Base-by-base conservation (phyloP, 495 filamentous ascomycete species). In the Cercophora sp. region DNA sequence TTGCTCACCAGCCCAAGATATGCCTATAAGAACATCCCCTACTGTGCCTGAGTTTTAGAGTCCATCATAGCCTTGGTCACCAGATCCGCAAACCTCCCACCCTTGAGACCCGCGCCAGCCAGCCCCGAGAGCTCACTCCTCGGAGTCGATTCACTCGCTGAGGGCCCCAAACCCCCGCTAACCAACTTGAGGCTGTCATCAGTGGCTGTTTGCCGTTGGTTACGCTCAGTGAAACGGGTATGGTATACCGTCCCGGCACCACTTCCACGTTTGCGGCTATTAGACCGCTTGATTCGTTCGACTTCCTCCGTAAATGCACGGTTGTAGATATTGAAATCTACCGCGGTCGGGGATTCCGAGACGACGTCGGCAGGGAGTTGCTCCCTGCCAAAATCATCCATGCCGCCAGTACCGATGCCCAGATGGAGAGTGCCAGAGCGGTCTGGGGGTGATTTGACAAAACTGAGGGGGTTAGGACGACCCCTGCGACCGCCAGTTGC, bases 321-420 rank as follows among this genome's bases (percentile, higher is more conserved):
- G 56, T 95, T 89, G 63, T 95, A 96, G 37, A 96, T 84, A 57
- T 91, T 83, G 55, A 88, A 86, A 37, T 92, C 88, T 4, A 85
- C 85, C 6, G 82, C 85, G 1, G 82, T 81, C 8, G 90, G 91
- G 8, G 86, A 91, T 61, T 96, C 90, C 47, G 87, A 87, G 34
- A 96, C 83, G 15, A 85, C 45, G n/a, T 77, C 60, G 22, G 59
- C 58, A 8, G 64, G 57, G 4, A 49, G 47, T 51, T 24, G 55
- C 61, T 31, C 20, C 11, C 23, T 25, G 4, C 29, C 43, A 36
- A 70, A 74, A 25, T 59, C 61, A 31, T 78, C 66, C 6, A 72
- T 65, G 9, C 72, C 71, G 36, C 80, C 80, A 2, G 82, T 78
- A 3, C 89, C 89, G 56, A 96, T 87, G 48, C 82, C 82, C 15